Evolutionary conservation across 306 rosid species (phyloP).

Genomic region (Acacia melanoxylon): DNA sequence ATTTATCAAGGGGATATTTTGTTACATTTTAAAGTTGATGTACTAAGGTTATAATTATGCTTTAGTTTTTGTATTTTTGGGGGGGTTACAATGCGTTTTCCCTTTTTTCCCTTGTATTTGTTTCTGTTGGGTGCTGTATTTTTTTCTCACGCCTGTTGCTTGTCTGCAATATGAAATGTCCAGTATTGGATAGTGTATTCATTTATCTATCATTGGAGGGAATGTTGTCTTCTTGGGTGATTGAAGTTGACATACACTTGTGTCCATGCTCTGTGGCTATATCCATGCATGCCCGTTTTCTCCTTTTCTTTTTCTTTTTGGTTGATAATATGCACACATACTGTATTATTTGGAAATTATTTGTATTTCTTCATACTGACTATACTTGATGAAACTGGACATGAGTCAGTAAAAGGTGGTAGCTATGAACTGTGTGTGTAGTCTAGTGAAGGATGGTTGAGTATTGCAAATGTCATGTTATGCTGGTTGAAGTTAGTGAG

Average conservation of each 20-base stretch:
- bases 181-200: constrained; percentile 11
- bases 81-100: neutral
- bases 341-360: neutral
- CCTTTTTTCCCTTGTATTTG: neutral
- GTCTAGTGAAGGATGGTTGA: neutral
- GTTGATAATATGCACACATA: neutral
- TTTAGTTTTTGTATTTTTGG: neutral
- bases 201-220: constrained; percentile 10
- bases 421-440: neutral
- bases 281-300: neutral
- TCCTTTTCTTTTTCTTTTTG: neutral
- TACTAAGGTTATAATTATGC: neutral
- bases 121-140: constrained; percentile 20
- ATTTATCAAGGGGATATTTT: neutral
- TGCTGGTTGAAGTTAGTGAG: neutral
- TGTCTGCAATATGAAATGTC: constrained; percentile 21
- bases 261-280: neutral
- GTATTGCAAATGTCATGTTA: neutral
- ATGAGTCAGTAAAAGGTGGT: neutral
- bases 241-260: constrained; percentile 3
- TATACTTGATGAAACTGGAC: neutral
- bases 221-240: constrained; percentile 14
- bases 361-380: neutral
- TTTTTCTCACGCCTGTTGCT: constrained; percentile 17
- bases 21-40: neutral